phyloP scores from a whole-genome alignment of 768 basidiomycete species.

The Mrakia gelida region DNA sequence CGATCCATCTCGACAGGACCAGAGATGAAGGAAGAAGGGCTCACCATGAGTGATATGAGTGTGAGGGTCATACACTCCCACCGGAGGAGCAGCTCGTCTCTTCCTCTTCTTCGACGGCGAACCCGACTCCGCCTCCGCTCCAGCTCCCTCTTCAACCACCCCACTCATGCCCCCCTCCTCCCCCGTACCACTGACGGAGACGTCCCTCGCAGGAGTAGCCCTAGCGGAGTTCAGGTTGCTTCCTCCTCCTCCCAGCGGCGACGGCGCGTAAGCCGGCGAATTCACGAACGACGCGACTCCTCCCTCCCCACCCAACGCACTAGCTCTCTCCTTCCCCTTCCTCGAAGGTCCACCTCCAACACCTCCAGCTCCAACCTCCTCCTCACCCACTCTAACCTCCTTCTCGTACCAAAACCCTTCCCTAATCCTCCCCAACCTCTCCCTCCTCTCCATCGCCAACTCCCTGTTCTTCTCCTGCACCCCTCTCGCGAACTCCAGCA shows the following conservation, averaged over 20 bases:
- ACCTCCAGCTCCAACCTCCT: conserved; percentile 2
- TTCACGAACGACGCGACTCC: conserved; percentile 64
- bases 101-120: conserved; percentile 22
- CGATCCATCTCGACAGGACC: conserved; percentile 57
- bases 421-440: conserved; percentile 41
- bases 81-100: conserved; percentile 46
- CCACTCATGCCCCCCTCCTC: background rate
- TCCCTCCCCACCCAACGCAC: conserved; percentile 35
- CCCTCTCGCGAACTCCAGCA: conserved; percentile 68
- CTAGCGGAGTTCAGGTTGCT: conserved; percentile 41
- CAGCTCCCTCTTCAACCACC: conserved; percentile 1
- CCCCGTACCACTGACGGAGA: conserved; percentile 35
- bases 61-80: conserved; percentile 80
- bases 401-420: conserved; percentile 31
- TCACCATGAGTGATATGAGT: conserved; percentile 57
- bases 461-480: conserved; percentile 58
- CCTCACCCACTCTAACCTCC: background rate
- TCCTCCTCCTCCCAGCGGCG: conserved; percentile 29
- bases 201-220: conserved; percentile 39
- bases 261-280: conserved; percentile 18
- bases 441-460: conserved; percentile 43
- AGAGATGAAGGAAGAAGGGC: conserved; percentile 25
- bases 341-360: background rate
- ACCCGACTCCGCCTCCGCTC: background rate
- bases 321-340: conserved; percentile 27